Base-by-base conservation (phyloP, 2,329 filamentous ascomycete species). In the Lachnellula hyalina region DNA sequence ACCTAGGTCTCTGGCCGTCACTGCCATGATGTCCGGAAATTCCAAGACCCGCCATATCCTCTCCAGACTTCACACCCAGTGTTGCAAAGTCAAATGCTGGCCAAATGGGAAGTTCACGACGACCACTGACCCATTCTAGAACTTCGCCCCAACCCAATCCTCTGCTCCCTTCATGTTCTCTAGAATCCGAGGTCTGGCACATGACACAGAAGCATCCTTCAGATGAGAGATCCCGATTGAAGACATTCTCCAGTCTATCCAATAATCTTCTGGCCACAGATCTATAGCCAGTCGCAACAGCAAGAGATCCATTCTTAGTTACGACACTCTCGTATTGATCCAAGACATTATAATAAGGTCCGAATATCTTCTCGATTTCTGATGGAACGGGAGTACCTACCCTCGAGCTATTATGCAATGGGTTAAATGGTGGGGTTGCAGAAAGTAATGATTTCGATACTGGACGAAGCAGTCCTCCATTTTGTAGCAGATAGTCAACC, bases 121-220 rank as follows among this genome's bases (percentile, higher is more conserved):
- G 84, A 17, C 93, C 93, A 60, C 90, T 94, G 12, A 96, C 91
- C 68, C 92, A 85, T 71, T 99, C 94, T 23, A 99, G 74, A 12
- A 97, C 91, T 68, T 97, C 93, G 9, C 94, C 93, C 93, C 93
- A 99, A 59, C 90, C 94, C 32, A 96, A 78, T 2, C 91, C 92
- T 53, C 78, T 80, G 59, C 84, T 82, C 36, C 75, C 74, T 28
- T 79, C 65, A 34, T 64, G 57, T 32, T 47, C 53, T 23, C 59
- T 54, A 25, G 59, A 52, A 15, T 86, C 81, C 38, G 85, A 79
- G 38, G 81, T 74, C 3, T 74, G 74, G 67, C 93, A 97, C 77
- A 96, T 89, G 53, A 94, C 77, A 70, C 93, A 97, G 44, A 78
- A 75, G 69, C 93, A 97, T n/a, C 86, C 84, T 65, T 96, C 85